Evolutionary conservation across 169 alveolate genomes (phyloP), one percentile per base, ranked within the genome.

Genomic region (Theileria orientalis): DNA sequence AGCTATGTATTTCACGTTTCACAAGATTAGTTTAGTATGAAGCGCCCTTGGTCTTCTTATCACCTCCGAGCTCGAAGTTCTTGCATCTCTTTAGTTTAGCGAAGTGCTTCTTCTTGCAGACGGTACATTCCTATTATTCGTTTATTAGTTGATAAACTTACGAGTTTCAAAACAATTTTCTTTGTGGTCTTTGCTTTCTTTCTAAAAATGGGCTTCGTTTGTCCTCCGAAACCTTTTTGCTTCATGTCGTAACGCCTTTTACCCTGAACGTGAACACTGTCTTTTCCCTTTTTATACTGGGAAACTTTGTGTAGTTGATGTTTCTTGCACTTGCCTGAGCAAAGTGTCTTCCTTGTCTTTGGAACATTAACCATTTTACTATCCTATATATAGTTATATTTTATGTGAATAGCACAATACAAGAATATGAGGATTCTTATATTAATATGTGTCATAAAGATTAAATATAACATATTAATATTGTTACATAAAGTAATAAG

Each of bases 191-290:
- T 98, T 25, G 99, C 99, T 93, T 97, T 98, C 94, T 97, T 96
- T 90, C 97, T 94, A 94, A 97, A 95, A 82, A 97, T 95, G 54
- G 99, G 99, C 90, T 98, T 98, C 77, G 99, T 96, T 86, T 97
- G 98, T 33, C 99, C 99, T 54, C 99, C 99, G 86, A 95, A 98
- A 72, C 99, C 99, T 44, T 94, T 93, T 92, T 98, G 99, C 92
- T 98, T 98, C 93, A 90, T 93, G 93, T 97, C 99, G 94, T 98
- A 98, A 83, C 99, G 96, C 74, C 99, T 90, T 90, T 96, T 95
- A 83, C 99, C 99, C 92, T 96, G 98, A 46, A 96, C 98, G 77
- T 89, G 91, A 54, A 92, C 77, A 69, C 98, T 93, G 86, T 97
- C 99, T 92, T 97, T 97, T 74, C 99, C 98, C 76, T 96, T 97